These are phyloP conservation scores for Vanrija humicola DNA, from an alignment of 1,284 basidiomycete species.

Conservation along the genomic window DNA sequence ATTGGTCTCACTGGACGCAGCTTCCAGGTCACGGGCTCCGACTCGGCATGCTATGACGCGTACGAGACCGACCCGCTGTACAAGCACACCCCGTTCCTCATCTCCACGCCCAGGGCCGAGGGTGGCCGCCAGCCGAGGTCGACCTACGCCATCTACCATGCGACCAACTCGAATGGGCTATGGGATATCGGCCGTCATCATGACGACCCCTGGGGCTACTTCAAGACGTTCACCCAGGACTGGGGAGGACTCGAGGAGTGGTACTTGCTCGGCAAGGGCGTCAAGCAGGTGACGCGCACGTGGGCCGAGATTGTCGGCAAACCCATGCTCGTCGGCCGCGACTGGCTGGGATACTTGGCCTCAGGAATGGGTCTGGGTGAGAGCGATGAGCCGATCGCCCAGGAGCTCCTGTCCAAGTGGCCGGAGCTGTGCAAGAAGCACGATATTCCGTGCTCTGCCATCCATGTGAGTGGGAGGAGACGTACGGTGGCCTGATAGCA, in stretches of 20 bases:
- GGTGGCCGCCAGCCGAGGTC: constrained; percentile 28
- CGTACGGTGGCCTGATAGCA: neutral
- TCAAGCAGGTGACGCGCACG: constrained; percentile 38
- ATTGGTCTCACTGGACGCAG: constrained; percentile 43
- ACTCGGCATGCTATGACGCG: constrained; percentile 49
- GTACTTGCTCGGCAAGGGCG: constrained; percentile 44
- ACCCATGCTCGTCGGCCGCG: constrained; percentile 46
- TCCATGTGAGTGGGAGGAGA: constrained; percentile 24
- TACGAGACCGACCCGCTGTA: constrained; percentile 50
- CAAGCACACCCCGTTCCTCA: constrained; percentile 52
- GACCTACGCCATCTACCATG: constrained; percentile 48
- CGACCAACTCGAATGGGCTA: constrained; percentile 45
- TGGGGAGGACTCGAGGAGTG: constrained; percentile 50
- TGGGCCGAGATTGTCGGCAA: constrained; percentile 45
- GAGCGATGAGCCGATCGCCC: constrained; percentile 47
- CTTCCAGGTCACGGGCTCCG: constrained; percentile 43
- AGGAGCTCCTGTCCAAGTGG: constrained; percentile 48
- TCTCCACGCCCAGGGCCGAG: constrained; percentile 33
- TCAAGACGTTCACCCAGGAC: constrained; percentile 48
- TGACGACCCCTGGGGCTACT: constrained; percentile 50
- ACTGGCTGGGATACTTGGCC: constrained; percentile 50
- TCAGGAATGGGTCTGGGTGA: constrained; percentile 50
- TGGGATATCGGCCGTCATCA: constrained; percentile 49
- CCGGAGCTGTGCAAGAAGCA: constrained; percentile 48
- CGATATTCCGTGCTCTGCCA: constrained; percentile 49